Percentiles rank a stretch among this genome's conserved stretches.
phyloP scores from a whole-genome alignment of 2,329 filamentous ascomycete species.

The Neurospora sp. region DNA sequence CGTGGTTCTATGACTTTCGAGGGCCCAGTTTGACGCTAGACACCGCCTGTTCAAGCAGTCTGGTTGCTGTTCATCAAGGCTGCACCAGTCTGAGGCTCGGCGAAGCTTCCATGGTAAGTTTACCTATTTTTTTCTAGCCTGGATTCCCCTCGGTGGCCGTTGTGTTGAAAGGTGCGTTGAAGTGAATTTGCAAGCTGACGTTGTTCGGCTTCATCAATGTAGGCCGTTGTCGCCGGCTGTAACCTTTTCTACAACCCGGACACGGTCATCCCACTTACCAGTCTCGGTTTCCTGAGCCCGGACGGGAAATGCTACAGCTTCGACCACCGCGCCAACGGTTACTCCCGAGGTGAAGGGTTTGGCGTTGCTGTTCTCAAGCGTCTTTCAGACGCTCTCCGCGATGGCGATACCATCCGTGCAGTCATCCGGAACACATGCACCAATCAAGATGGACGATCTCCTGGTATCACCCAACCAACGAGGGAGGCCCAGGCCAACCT shows the following conservation, averaged over 20 bases:
- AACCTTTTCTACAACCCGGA: constrained; percentile 2
- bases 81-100: constrained; percentile 3
- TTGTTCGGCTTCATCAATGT: background rate
- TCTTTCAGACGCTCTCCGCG: constrained; percentile 33
- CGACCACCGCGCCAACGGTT: constrained; percentile 32
- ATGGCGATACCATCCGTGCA: constrained; percentile 28
- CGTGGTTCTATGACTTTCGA: constrained; percentile 7
- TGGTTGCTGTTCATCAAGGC: constrained; percentile 4
- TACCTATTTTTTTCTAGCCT: too few species aligned
- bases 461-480: constrained; percentile 21
- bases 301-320: constrained; percentile 8
- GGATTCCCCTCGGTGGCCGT: too few species aligned
- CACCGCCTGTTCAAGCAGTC: constrained; percentile 9
- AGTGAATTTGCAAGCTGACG: background rate
- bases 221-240: constrained; percentile 3
- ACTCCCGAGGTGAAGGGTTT: constrained; percentile 43
- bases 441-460: constrained; percentile 22
- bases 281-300: constrained; percentile 5
- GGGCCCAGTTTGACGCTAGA: constrained; percentile 8
- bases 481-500: constrained; percentile 21
- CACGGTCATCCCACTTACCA: background rate
- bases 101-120: background rate
- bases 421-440: constrained; percentile 24
- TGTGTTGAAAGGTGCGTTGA: too few species aligned
- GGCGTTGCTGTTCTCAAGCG: constrained; percentile 40